Evolutionary conservation across 805 yeast species (phyloP).

Genomic region (Metschnikowia reukaufii): DNA sequence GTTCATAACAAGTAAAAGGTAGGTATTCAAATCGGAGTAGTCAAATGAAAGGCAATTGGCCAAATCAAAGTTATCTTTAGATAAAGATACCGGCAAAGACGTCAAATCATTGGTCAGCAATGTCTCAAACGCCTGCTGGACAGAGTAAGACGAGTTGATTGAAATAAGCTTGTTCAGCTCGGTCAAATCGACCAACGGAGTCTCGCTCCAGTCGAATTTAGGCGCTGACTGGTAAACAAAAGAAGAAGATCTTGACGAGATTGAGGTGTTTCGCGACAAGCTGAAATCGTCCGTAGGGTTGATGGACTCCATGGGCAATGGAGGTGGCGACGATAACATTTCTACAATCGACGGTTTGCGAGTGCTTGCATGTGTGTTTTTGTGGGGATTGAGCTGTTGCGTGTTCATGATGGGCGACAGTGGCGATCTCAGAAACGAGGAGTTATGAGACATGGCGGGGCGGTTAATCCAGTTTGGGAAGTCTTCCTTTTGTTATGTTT

Average conservation of each 20-base stretch:
- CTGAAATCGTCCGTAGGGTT: conserved; percentile 35
- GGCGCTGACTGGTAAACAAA: conserved; percentile 14
- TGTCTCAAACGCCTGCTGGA: conserved; percentile 85
- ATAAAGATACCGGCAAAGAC: conserved; percentile 68
- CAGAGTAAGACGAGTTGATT: conserved; percentile 65
- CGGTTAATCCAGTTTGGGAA: no score
- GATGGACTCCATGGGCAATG: conserved; percentile 38
- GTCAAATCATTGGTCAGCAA: conserved; percentile 73
- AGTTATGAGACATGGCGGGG: conserved; percentile 21
- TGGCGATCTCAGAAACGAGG: conserved; percentile 22
- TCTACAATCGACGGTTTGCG: conserved; percentile 70
- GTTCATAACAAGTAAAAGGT: conserved; percentile 79
- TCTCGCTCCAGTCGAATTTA: conserved; percentile 65
- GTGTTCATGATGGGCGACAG: conserved; percentile 19
- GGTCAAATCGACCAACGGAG: conserved; percentile 68
- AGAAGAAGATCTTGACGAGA: conserved; percentile 18
- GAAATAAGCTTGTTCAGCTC: conserved; percentile 75
- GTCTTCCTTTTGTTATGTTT: neutral
- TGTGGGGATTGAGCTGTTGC: conserved; percentile 20
- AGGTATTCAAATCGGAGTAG: conserved; percentile 86
- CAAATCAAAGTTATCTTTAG: conserved; percentile 43
- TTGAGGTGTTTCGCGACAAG: conserved; percentile 37
- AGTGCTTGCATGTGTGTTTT: conserved; percentile 19
- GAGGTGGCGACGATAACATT: conserved; percentile 74
- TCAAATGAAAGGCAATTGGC: conserved; percentile 80